Percentiles rank a stretch among this genome's conserved stretches.
Evolutionary conservation across 2,329 filamentous ascomycete genomes (phyloP).

Genomic region (Emmonsia crescens): DNA sequence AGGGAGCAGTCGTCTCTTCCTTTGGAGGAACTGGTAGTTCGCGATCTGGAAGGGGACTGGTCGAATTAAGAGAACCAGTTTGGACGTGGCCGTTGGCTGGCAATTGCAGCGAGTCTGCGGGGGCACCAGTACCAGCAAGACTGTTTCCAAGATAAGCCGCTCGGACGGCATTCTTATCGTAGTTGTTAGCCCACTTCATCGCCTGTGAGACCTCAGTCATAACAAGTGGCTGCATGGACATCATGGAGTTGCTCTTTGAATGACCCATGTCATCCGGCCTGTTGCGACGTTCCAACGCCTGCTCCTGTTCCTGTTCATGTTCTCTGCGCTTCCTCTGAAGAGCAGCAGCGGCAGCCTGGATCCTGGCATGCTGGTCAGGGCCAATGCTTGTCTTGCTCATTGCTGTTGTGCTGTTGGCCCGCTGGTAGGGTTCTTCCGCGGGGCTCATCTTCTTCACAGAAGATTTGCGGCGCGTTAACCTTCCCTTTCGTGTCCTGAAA

Average conservation of each 20-base stretch:
- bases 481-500: conserved; percentile 61
- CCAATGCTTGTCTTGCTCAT: conserved; percentile 74
- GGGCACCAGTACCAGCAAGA: conserved; percentile 57
- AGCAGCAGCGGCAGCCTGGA: conserved; percentile 80
- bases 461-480: conserved; percentile 59
- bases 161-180: conserved; percentile 79
- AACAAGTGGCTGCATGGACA: conserved; percentile 77
- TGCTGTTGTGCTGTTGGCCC: conserved; percentile 39
- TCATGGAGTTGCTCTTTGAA: conserved; percentile 74
- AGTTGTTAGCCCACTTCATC: conserved; percentile 93
- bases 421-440: conserved; percentile 42
- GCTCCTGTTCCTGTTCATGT: conserved; percentile 40
- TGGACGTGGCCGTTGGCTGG: conserved; percentile 25
- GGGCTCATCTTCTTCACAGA: conserved; percentile 48
- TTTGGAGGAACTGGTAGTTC: conserved; percentile 24
- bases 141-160: conserved; percentile 72
- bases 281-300: conserved; percentile 43
- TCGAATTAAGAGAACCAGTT: conserved; percentile 16
- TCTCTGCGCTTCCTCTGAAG: conserved; percentile 61
- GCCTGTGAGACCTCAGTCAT: conserved; percentile 81
- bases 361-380: conserved; percentile 82
- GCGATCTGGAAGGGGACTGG: conserved; percentile 17
- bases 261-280: conserved; percentile 43
- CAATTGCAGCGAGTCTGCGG: conserved; percentile 34
- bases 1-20: conserved; percentile 20